Percentiles rank a stretch among this genome's conserved stretches.
Conservation (phyloP, 169 alveolate species). For the Plasmodium ovale region DNA sequence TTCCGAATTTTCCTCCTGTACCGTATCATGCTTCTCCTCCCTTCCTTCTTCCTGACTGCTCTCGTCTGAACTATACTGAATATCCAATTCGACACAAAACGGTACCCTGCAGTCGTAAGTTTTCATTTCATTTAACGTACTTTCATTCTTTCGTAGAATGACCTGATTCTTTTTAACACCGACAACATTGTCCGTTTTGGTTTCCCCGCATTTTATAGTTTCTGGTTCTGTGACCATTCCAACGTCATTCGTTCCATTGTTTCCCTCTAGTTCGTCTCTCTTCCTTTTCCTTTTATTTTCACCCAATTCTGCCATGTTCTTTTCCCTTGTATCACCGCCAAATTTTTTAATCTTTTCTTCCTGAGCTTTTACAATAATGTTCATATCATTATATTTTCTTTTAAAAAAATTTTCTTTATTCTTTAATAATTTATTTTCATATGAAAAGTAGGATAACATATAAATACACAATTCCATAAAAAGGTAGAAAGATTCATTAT, state of each 20-base stretch:
- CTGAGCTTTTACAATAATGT: slow-evolving; percentile 42
- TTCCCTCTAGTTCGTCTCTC: slow-evolving; percentile 33
- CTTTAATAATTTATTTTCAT: slow-evolving; percentile 56
- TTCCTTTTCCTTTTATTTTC: slow-evolving; percentile 5
- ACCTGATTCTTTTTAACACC: slow-evolving; percentile 35
- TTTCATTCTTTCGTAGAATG: slow-evolving; percentile 57
- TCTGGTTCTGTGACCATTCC: background rate
- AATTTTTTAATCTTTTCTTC: background rate
- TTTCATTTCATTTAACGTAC: slow-evolving; percentile 42
- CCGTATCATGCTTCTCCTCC: background rate
- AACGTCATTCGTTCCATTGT: background rate
- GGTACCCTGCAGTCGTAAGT: slow-evolving; percentile 33
- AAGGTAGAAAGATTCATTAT: slow-evolving; percentile 67
- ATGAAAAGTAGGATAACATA: slow-evolving; percentile 47
- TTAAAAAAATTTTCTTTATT: slow-evolving; percentile 69
- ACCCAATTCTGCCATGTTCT: background rate
- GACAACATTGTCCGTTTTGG: background rate
- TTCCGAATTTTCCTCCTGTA: background rate
- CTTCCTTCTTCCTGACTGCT: background rate
- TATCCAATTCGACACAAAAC: slow-evolving; percentile 48
- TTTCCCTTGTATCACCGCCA: background rate
- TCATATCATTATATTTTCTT: slow-evolving; percentile 73
- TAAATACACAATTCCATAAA: slow-evolving; percentile 69
- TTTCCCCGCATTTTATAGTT: slow-evolving; percentile 2
- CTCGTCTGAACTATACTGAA: slow-evolving; percentile 65